Percentiles rank a stretch among this genome's conserved stretches.
phyloP scores from a whole-genome alignment of 495 filamentous ascomycete genomes.

The Jackrogersella minutella region DNA sequence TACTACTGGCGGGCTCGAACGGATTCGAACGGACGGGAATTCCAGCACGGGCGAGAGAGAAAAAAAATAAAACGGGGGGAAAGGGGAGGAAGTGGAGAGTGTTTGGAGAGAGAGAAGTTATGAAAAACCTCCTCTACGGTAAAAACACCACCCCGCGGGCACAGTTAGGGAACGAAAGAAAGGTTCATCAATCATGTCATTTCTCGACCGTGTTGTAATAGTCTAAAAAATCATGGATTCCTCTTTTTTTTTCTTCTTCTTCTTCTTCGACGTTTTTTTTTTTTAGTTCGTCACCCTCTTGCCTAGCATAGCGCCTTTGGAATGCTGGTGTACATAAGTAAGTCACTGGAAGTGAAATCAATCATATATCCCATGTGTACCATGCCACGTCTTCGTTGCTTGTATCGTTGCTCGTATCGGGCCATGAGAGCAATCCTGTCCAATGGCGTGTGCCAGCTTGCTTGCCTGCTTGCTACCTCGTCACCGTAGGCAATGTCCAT shows the following conservation, averaged over 20 bases:
- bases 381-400: too few species aligned
- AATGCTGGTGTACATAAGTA: too few species aligned
- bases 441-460: too few species aligned
- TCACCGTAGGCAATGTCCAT: too few species aligned
- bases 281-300: not conserved
- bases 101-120: not conserved
- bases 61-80: not conserved
- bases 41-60: too few species aligned
- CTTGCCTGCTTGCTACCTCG: not conserved
- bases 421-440: too few species aligned
- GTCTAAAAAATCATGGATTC: constrained; percentile 41
- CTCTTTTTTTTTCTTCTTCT: constrained; percentile 11
- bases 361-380: too few species aligned
- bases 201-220: constrained; percentile 40
- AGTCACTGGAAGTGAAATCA: too few species aligned
- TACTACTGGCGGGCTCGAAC: too few species aligned
- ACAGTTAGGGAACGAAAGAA: constrained; percentile 12
- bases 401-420: too few species aligned
- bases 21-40: too few species aligned
- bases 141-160: not conserved
- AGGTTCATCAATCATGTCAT: constrained; percentile 40
- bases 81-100: not conserved
- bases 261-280: not conserved
- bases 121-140: not conserved
- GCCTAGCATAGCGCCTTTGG: too few species aligned